Base-by-base conservation (phyloP, 805 yeast genomes). In the Hanseniaspora osmophila region DNA sequence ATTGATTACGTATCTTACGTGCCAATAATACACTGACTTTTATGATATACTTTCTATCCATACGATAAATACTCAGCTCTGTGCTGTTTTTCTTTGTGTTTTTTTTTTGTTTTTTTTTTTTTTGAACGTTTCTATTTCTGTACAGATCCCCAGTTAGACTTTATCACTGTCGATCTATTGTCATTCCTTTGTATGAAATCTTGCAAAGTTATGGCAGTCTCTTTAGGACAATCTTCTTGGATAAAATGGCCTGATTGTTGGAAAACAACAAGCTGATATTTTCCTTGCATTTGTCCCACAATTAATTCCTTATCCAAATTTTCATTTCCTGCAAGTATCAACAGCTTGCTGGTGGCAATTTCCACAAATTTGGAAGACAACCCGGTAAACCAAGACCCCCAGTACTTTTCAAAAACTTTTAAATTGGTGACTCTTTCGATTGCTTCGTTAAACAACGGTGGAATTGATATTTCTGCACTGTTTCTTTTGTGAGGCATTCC, bases 201-300 rank as follows among this genome's bases (percentile, higher is more conserved):
- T 10, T 67, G 51, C 15, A 70, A 45, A 9, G 81, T 73, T 0
- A 73, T 47, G 0, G 88, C 81, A 0, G 84, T 70, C 53, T 80
- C 81, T 3, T 57, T 62, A 0, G 96, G 92, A 6, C 74, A 70
- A 60, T 92, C 99, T 58, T 92, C 98, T 42, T 92, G 98, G n/a
- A 94, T 66, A 54, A 88, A 92, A 63, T 92, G 99, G 1, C 97
- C 96, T 2, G 87, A 69, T 45, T 79, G 81, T 50, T 72, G 76
- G 59, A 86, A 80, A 4, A 87, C 92, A 12, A 84, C 78, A 37
- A 92, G 70, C 63, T 94, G 99, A 61, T 82, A 92, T 59, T 78
- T 80, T 1, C 99, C 99, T 63, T 88, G 97, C 98, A 92, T 92
- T 62, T 94, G 98, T 0, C 96, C 99, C 44, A 92, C 78, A 61